Evolutionary conservation across 176 grass and related monocot genomes (phyloP).

Genomic region (Elymus sibiricus): DNA sequence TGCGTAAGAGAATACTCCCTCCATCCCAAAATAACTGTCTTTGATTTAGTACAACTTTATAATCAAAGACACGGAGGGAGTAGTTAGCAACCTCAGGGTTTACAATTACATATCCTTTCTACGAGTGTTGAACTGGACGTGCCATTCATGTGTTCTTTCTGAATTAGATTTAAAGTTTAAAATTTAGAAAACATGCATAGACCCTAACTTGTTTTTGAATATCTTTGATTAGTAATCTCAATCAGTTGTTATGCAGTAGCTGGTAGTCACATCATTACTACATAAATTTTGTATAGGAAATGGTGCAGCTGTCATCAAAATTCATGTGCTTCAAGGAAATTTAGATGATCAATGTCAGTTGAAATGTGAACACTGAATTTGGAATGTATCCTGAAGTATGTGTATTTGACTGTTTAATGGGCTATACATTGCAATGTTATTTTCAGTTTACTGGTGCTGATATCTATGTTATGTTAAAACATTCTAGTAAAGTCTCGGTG

Average conservation of each 20-base stretch:
- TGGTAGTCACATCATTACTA: not conserved
- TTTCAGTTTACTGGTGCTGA: not conserved
- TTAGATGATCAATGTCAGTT: not conserved
- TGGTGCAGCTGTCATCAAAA: not conserved
- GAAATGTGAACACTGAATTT: not conserved
- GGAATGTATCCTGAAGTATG: not conserved
- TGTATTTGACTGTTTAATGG: not conserved
- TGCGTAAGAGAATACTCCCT: slow-evolving; percentile 31
- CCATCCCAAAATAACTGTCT: too few species aligned
- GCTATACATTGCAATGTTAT: not conserved
- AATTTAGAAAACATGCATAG: not conserved
- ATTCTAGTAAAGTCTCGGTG: not conserved
- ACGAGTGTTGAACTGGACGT: not conserved
- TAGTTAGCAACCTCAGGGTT: not conserved
- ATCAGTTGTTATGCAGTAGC: not conserved
- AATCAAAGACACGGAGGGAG: too few species aligned
- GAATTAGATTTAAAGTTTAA: not conserved
- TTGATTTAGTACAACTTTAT: too few species aligned
- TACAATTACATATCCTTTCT: not conserved
- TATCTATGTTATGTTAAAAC: not conserved
- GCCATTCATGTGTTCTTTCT: not conserved
- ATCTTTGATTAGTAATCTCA: not conserved
- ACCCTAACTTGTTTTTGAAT: not conserved
- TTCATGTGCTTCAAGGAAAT: not conserved
- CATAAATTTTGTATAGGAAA: not conserved